Evolutionary conservation across 495 filamentous ascomycete species (phyloP).

Genomic region (Immersiella caudata): DNA sequence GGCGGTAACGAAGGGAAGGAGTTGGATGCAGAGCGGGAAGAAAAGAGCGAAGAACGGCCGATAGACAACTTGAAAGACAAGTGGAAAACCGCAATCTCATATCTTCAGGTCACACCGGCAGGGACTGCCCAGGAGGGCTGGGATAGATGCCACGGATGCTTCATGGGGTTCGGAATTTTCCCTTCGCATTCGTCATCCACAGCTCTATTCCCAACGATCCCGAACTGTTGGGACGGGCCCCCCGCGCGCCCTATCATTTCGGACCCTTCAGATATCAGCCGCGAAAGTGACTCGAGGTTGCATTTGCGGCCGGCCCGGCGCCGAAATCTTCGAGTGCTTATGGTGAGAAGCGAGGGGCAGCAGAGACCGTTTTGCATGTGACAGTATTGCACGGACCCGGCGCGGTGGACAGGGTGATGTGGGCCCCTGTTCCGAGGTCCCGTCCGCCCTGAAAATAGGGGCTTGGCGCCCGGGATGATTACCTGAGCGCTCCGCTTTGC

Average conservation of each 20-base stretch:
- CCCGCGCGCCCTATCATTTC: not conserved
- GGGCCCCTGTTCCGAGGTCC: not conserved
- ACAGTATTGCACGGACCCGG: not conserved
- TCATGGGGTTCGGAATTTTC: not conserved
- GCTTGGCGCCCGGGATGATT: not conserved
- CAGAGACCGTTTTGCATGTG: not conserved
- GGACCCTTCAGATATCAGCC: not conserved
- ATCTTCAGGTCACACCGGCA: not conserved
- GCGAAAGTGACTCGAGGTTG: not conserved
- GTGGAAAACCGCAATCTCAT: not conserved
- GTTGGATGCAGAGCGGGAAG: not conserved
- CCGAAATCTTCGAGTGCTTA: not conserved
- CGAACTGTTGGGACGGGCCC: slow-evolving; percentile 18
- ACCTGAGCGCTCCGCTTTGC: not conserved
- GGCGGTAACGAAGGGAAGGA: not conserved
- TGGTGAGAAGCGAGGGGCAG: not conserved
- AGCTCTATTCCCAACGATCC: slow-evolving; percentile 20
- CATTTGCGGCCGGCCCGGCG: not conserved
- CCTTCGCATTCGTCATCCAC: not conserved
- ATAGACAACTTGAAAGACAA: not conserved
- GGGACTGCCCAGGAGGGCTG: not conserved
- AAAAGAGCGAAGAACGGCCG: not conserved
- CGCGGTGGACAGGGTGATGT: not conserved
- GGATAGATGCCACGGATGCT: not conserved
- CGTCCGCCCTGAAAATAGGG: not conserved